These are phyloP conservation scores for Aaosphaeria pasadenensis DNA, from an alignment of 2,329 filamentous ascomycete species.

Conservation along the genomic window DNA sequence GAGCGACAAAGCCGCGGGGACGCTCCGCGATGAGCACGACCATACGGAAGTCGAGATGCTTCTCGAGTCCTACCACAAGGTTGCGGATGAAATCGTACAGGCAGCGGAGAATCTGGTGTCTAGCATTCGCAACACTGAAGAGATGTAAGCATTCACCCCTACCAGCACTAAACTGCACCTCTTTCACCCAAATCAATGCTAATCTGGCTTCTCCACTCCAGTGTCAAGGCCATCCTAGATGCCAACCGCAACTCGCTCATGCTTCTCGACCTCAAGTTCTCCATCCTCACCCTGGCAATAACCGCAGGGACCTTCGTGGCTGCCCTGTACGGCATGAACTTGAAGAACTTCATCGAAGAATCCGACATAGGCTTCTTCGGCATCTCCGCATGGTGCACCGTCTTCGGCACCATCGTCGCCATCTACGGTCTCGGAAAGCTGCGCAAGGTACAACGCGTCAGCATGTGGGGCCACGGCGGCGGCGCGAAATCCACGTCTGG, in stretches of 20 bases:
- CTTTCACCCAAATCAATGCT: conserved; percentile 7
- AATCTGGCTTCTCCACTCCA: conserved; percentile 35
- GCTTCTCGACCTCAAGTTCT: conserved; percentile 95
- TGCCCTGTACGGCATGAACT: conserved; percentile 99
- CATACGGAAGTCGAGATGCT: conserved; percentile 97
- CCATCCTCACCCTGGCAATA: conserved; percentile 89
- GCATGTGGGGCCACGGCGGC: conserved; percentile 65
- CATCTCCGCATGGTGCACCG: conserved; percentile 67
- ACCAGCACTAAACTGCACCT: conserved; percentile 26
- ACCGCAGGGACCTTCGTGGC: conserved; percentile 93
- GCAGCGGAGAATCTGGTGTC: conserved; percentile 89
- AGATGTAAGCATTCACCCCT: conserved; percentile 67
- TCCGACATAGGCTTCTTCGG: conserved; percentile 79
- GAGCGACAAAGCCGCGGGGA: conserved; percentile 77
- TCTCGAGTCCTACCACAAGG: conserved; percentile 94
- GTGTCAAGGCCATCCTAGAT: conserved; percentile 93
- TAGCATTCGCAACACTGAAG: conserved; percentile 95
- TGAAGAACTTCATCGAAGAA: conserved; percentile 98
- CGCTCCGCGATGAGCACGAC: conserved; percentile 73
- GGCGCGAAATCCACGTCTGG: conserved; percentile 7
- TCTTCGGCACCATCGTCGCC: conserved; percentile 75
- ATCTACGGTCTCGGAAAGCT: conserved; percentile 81
- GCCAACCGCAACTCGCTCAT: conserved; percentile 98
- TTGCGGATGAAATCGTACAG: conserved; percentile 97
- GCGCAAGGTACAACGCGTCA: conserved; percentile 80